A percentile compares a stretch with the other conserved stretches of the same genome.
These are phyloP conservation scores for Aspergillus conjunctus DNA, from an alignment of 495 filamentous ascomycete genomes.

Conservation along the genomic window DNA sequence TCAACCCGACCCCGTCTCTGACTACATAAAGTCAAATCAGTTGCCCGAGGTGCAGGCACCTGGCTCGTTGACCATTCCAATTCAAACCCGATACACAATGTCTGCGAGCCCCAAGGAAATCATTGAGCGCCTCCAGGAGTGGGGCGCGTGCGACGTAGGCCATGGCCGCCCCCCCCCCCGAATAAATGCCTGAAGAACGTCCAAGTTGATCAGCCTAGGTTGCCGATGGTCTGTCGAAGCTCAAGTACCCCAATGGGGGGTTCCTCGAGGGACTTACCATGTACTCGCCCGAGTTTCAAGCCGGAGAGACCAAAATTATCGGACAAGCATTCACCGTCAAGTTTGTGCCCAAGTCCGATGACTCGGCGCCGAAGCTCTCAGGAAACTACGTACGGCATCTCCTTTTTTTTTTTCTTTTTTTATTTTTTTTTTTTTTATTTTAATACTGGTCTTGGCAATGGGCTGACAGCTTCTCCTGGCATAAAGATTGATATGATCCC, in stretches of 20 bases:
- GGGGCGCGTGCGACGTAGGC: constrained; percentile 15
- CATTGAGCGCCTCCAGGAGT: constrained; percentile 11
- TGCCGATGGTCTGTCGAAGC: constrained; percentile 43
- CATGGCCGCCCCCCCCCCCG: not conserved
- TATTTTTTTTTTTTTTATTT: no score
- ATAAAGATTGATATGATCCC: constrained; percentile 60
- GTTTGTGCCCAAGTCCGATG: constrained; percentile 47
- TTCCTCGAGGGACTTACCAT: constrained; percentile 58
- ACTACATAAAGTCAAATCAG: no score
- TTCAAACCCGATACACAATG: constrained; percentile 1
- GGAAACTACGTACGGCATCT: constrained; percentile 55
- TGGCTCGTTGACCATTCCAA: not conserved
- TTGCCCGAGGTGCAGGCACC: no score
- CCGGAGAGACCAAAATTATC: constrained; percentile 55
- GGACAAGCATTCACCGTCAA: constrained; percentile 59
- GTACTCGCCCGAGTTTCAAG: constrained; percentile 58
- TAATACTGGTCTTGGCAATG: no score
- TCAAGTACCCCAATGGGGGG: constrained; percentile 52
- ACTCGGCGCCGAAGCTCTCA: constrained; percentile 40
- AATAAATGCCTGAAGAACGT: not conserved
- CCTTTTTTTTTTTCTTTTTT: no score
- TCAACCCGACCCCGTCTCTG: not conserved
- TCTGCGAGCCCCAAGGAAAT: not conserved
- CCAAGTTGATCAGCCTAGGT: constrained; percentile 8
- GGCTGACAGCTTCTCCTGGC: no score